Evolutionary conservation across 108 stramenopile species (phyloP), one percentile per base, ranked within the genome.

Genomic region (Discostella pseudostelligera): DNA sequence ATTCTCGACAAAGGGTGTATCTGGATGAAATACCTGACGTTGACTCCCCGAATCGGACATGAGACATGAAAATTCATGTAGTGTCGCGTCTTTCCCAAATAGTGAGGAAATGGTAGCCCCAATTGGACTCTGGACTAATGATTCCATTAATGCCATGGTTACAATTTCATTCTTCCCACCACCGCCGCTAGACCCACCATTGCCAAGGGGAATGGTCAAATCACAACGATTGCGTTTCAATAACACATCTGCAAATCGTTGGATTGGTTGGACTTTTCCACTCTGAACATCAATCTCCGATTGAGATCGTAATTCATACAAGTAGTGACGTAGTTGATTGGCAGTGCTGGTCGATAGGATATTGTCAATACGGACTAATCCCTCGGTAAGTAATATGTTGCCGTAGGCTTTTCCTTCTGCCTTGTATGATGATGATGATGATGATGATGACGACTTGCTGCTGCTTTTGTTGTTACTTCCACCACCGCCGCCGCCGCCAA

Each of bases 1-100:
- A 11, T 74, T 74, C 4, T 76, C 66, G 11, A 59, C 48, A 45
- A 29, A 72, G 0, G 91, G 91, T 13, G 87, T 92, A 67, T 93
- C 92, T 24, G 89, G 92, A 79, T 93, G 92, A 28, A 87, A 62
- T 17, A 88, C 87, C 54, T 93, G 92, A 12, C 92, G 79, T 49
- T 90, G 77, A 64, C 81, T 83, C 4, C 88, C 88, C 0, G 74
- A 81, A 50, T 93, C 92, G 40, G 81, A 81, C 28, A 89, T 86
- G 9, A 93, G 62, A 63, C 84, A 85, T 2, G 75, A 75, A 12
- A 86, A 69, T 71, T 93, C 92, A 61, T 88, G 78, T 12, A 93
- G 49, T 19, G 81, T 68, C 19, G 89, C 85, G 11, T 71, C 73
- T 13, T 79, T 61, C 4, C 81, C 83, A 14, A 88, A 73, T 4